Conservation (phyloP, 495 filamentous ascomycete species). For the Podospora pseudoanserina region DNA sequence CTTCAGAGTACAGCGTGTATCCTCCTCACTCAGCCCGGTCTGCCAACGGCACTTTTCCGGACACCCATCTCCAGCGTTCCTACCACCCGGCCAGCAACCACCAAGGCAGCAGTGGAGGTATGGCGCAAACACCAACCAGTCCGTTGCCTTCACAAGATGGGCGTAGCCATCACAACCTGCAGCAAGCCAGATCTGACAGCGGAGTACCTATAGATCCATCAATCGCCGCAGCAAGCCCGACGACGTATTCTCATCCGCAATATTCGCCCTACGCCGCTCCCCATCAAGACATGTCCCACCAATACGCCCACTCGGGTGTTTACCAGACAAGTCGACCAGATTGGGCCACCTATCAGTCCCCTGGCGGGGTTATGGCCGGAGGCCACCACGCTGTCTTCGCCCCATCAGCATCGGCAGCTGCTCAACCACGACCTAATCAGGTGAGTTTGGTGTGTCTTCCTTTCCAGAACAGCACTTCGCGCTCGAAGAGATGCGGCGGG, state of each 20-base stretch:
- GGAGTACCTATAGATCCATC: slow-evolving; percentile 99
- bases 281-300: slow-evolving; percentile 72
- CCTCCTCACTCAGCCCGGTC: slow-evolving; percentile 75
- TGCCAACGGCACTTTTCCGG: slow-evolving; percentile 60
- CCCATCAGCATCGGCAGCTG: slow-evolving; percentile 50
- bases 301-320: slow-evolving; percentile 53
- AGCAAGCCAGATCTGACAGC: slow-evolving; percentile 85
- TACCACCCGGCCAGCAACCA: slow-evolving; percentile 72
- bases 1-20: slow-evolving; percentile 75
- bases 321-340: slow-evolving; percentile 70
- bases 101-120: slow-evolving; percentile 75
- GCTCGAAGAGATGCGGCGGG: not conserved
- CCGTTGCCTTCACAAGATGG: slow-evolving; percentile 82
- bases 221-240: slow-evolving; percentile 87
- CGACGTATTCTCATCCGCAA: slow-evolving; percentile 72
- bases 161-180: slow-evolving; percentile 62
- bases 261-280: slow-evolving; percentile 80
- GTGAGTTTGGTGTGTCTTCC: slow-evolving; percentile 50
- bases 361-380: slow-evolving; percentile 52
- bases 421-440: slow-evolving; percentile 64
- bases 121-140: slow-evolving; percentile 94
- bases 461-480: not conserved
- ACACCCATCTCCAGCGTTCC: slow-evolving; percentile 63
- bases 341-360: slow-evolving; percentile 70
- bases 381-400: slow-evolving; percentile 45